These are phyloP conservation scores for Medicago arabica DNA, from an alignment of 306 rosid genomes.

Conservation along the genomic window DNA sequence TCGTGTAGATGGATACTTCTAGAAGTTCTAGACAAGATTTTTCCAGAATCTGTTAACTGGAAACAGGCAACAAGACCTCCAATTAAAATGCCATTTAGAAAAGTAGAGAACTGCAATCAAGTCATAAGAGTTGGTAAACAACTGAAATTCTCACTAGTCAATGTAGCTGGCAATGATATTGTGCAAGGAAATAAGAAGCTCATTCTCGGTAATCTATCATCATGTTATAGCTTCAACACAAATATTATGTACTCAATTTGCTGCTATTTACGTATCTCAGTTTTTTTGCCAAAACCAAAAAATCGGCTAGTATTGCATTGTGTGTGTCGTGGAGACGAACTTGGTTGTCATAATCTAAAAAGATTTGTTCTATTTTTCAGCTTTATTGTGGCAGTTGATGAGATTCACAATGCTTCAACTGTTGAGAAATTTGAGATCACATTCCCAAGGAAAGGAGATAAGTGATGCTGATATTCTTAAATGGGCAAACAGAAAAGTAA, in stretches of 20 bases:
- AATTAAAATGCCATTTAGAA: slow-evolving; percentile 94
- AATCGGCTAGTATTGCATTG: background rate
- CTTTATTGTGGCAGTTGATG: slow-evolving; percentile 97
- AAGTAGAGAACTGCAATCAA: slow-evolving; percentile 97
- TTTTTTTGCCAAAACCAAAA: background rate
- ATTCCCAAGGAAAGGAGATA: slow-evolving; percentile 89
- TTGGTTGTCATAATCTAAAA: slow-evolving; percentile 19
- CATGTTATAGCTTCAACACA: slow-evolving; percentile 30
- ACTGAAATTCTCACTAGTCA: slow-evolving; percentile 82
- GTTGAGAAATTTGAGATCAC: slow-evolving; percentile 80
- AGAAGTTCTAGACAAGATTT: slow-evolving; percentile 90
- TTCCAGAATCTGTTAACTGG: slow-evolving; percentile 88
- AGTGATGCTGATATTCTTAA: slow-evolving; percentile 82
- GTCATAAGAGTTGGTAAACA: slow-evolving; percentile 75
- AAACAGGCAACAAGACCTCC: slow-evolving; percentile 96
- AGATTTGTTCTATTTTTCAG: slow-evolving; percentile 54
- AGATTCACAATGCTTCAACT: slow-evolving; percentile 89
- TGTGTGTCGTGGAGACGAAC: background rate
- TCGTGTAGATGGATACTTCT: slow-evolving; percentile 80
- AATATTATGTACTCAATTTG: background rate
- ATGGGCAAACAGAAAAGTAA: slow-evolving; percentile 88
- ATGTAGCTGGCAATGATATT: slow-evolving; percentile 89
- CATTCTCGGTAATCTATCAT: slow-evolving; percentile 73
- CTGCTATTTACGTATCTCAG: background rate
- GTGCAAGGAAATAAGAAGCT: slow-evolving; percentile 99